Percentiles rank a stretch among this genome's conserved stretches.
These are phyloP conservation scores for Geosmithia putterillii DNA, from an alignment of 2,329 filamentous ascomycete species.

Conservation along the genomic window DNA sequence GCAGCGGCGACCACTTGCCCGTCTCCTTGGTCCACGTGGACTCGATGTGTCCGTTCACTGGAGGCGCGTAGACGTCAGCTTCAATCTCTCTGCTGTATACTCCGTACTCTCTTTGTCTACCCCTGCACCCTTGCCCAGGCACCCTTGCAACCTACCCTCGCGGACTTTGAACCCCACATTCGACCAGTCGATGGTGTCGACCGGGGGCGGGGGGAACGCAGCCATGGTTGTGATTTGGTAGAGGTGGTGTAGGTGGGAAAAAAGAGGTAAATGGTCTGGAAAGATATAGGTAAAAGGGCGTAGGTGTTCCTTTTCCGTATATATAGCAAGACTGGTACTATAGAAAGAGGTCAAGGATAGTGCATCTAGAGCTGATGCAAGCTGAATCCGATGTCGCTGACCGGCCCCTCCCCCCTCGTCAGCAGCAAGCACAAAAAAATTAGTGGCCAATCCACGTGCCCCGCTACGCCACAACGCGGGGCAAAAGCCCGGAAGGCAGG, in stretches of 20 bases:
- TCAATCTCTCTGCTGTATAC: background rate
- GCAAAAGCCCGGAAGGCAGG: background rate
- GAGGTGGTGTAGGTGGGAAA: background rate
- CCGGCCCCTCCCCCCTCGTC: background rate
- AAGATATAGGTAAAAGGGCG: background rate
- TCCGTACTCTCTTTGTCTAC: background rate
- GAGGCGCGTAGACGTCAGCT: background rate
- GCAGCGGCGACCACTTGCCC: constrained; percentile 63
- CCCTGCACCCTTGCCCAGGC: too few species aligned
- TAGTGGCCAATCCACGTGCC: background rate
- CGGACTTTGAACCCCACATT: constrained; percentile 88
- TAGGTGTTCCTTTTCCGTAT: background rate
- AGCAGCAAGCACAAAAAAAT: background rate
- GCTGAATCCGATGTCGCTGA: background rate
- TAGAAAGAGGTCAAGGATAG: too few species aligned
- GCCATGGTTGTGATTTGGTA: constrained; percentile 23
- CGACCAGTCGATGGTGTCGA: constrained; percentile 81
- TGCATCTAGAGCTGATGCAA: too few species aligned
- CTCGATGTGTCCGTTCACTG: constrained; percentile 91
- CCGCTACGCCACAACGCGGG: background rate
- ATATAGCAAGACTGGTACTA: background rate
- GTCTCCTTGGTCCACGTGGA: constrained; percentile 67
- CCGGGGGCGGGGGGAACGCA: constrained; percentile 63
- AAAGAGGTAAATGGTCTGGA: background rate
- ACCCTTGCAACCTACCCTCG: constrained; percentile 56